Evolutionary conservation across 2,329 filamentous ascomycete genomes (phyloP).

Genomic region (Curvularia sp.): DNA sequence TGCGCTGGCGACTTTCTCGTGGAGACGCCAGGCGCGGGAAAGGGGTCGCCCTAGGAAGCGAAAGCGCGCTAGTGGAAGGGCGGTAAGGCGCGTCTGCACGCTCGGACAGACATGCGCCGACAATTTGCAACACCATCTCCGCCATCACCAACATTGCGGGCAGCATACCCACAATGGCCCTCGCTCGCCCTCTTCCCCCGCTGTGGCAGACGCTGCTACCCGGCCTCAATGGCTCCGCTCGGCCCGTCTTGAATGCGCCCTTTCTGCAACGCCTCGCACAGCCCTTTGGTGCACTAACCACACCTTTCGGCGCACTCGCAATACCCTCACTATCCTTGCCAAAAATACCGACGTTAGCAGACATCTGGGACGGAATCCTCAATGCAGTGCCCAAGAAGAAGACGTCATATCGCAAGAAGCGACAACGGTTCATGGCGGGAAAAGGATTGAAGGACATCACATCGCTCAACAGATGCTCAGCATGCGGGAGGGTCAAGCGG

Average conservation of each 20-base stretch:
- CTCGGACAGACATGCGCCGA: slow-evolving; percentile 32
- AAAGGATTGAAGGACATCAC: slow-evolving; percentile 94
- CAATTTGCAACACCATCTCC: slow-evolving; percentile 41
- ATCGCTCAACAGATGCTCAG: slow-evolving; percentile 84
- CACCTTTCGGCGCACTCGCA: slow-evolving; percentile 61
- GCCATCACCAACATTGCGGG: slow-evolving; percentile 17
- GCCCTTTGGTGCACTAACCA: slow-evolving; percentile 65
- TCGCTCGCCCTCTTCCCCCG: slow-evolving; percentile 53
- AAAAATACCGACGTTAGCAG: slow-evolving; percentile 63
- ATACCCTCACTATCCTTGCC: slow-evolving; percentile 61
- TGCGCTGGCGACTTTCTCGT: slow-evolving; percentile 49
- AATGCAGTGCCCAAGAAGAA: slow-evolving; percentile 98
- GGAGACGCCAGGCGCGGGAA: slow-evolving; percentile 47
- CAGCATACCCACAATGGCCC: slow-evolving; percentile 36
- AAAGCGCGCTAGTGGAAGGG: slow-evolving; percentile 41
- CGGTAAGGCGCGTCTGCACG: slow-evolving; percentile 37
- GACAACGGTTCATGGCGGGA: slow-evolving; percentile 91
- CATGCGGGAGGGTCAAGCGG: slow-evolving; percentile 86
- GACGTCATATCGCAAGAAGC: slow-evolving; percentile 94
- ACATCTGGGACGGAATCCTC: slow-evolving; percentile 91
- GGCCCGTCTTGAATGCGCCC: slow-evolving; percentile 51
- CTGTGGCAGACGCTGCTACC: slow-evolving; percentile 64
- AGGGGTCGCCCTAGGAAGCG: slow-evolving; percentile 51
- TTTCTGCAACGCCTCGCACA: slow-evolving; percentile 55
- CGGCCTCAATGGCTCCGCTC: slow-evolving; percentile 52